Evolutionary conservation across 345 rosid genomes (phyloP).

Genomic region (Moricandia moricandioides): DNA sequence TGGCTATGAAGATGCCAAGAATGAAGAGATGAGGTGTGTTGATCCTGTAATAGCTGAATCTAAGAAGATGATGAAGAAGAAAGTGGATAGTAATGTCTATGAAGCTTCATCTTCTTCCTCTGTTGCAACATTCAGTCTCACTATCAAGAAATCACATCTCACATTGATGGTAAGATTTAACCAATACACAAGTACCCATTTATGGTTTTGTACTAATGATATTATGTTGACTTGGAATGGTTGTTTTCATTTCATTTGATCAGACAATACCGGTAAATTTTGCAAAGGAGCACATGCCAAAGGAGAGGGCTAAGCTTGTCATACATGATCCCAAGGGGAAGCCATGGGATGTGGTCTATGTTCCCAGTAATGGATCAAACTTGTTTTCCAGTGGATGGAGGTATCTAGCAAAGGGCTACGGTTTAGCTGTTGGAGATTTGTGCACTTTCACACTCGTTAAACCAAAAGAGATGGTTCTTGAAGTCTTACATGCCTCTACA

Average conservation of each 20-base stretch:
- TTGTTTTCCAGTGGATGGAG: slow-evolving; percentile 6
- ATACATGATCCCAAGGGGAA: slow-evolving; percentile 7
- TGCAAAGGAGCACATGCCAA: slow-evolving; percentile 11
- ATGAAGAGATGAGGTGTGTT: background rate
- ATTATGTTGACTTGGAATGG: background rate
- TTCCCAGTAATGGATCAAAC: background rate
- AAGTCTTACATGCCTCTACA: background rate
- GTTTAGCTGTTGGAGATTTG: slow-evolving; percentile 10
- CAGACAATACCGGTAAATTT: background rate
- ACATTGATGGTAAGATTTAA: background rate
- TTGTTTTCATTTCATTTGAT: background rate
- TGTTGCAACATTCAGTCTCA: slow-evolving; percentile 1
- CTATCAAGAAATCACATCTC: slow-evolving; percentile 11
- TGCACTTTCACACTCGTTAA: slow-evolving; percentile 6
- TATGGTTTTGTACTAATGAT: background rate
- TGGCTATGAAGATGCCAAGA: background rate
- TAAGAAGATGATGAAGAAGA: background rate
- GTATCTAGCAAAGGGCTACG: background rate
- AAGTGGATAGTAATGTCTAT: background rate
- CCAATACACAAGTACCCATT: background rate
- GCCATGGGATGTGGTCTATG: slow-evolving; percentile 4
- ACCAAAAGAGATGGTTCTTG: slow-evolving; percentile 13
- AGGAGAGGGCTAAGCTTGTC: background rate
- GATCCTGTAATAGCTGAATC: background rate
- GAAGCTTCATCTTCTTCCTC: slow-evolving; percentile 10